A percentile compares a stretch with the other conserved stretches of the same genome.
phyloP scores from a whole-genome alignment of 2,329 filamentous ascomycete species.

The Paracorniculantispora psalliotae region DNA sequence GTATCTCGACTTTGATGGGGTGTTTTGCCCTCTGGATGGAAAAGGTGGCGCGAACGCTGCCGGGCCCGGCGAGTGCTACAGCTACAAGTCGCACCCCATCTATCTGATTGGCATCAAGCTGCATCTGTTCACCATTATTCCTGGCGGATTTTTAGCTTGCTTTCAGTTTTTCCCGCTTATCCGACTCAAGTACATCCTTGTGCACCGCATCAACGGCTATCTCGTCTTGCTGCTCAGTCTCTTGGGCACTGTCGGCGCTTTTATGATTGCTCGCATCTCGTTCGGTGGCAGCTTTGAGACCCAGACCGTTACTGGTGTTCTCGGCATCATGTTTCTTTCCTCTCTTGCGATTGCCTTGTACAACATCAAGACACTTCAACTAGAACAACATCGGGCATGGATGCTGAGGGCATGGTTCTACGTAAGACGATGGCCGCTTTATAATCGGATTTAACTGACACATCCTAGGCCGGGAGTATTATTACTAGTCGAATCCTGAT shows the following conservation, averaged over 20 bases:
- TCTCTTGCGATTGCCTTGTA: slow-evolving; percentile 42
- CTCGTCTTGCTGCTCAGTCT: slow-evolving; percentile 42
- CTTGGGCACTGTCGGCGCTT: slow-evolving; percentile 38
- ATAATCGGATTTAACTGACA: neutral
- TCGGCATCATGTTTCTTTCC: slow-evolving; percentile 39
- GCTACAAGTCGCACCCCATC: slow-evolving; percentile 22
- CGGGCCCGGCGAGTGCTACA: slow-evolving; percentile 36
- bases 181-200: slow-evolving; percentile 40
- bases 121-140: slow-evolving; percentile 39
- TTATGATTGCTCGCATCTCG: slow-evolving; percentile 45
- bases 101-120: slow-evolving; percentile 38
- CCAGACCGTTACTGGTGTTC: slow-evolving; percentile 36
- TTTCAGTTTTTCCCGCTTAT: slow-evolving; percentile 44
- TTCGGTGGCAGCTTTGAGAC: slow-evolving; percentile 49
- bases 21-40: slow-evolving; percentile 21
- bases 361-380: slow-evolving; percentile 54
- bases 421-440: slow-evolving; percentile 20
- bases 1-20: slow-evolving; percentile 42
- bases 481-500: slow-evolving; percentile 47
- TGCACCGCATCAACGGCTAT: slow-evolving; percentile 58
- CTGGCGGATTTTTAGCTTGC: slow-evolving; percentile 36
- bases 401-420: slow-evolving; percentile 54
- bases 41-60: slow-evolving; percentile 3
- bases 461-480: slow-evolving; percentile 38
- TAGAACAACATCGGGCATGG: slow-evolving; percentile 58